Evolutionary conservation across 805 yeast genomes (phyloP).

Genomic region (Ogataea pilisensis): DNA sequence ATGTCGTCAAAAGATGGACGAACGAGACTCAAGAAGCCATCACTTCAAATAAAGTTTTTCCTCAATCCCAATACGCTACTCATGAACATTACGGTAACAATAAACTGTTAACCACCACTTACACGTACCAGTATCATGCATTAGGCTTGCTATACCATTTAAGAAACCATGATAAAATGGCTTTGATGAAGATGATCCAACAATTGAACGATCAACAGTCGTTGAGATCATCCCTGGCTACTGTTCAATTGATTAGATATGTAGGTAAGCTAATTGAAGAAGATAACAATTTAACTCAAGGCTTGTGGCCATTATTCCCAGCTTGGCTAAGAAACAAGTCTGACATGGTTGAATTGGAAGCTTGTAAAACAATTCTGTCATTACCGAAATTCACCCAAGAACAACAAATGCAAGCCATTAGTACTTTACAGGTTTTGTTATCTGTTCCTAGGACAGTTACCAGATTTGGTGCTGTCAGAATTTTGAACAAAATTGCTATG

Average conservation of each 20-base stretch:
- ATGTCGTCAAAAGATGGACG: slow-evolving; percentile 88
- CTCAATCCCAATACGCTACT: slow-evolving; percentile 43
- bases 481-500: slow-evolving; percentile 80
- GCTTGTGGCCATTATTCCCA: slow-evolving; percentile 60
- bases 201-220: slow-evolving; percentile 57
- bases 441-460: slow-evolving; percentile 87
- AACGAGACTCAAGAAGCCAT: slow-evolving; percentile 95
- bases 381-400: slow-evolving; percentile 55
- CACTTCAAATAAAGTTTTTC: slow-evolving; percentile 52
- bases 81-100: slow-evolving; percentile 55
- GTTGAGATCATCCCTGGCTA: slow-evolving; percentile 77
- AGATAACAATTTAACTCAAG: slow-evolving; percentile 58
- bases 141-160: slow-evolving; percentile 84
- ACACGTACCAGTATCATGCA: slow-evolving; percentile 93
- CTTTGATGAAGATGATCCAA: slow-evolving; percentile 83
- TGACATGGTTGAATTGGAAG: slow-evolving; percentile 90
- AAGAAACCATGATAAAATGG: slow-evolving; percentile 90
- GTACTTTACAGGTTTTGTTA: slow-evolving; percentile 69
- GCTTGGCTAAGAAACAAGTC: slow-evolving; percentile 74
- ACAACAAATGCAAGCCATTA: slow-evolving; percentile 66
- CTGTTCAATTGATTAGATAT: slow-evolving; percentile 79
- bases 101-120: slow-evolving; percentile 63
- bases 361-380: slow-evolving; percentile 68
- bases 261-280: slow-evolving; percentile 68
- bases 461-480: slow-evolving; percentile 89